Evolutionary conservation across 768 basidiomycete species (phyloP), one percentile per base, ranked within the genome.

Genomic region (Podaxis sp.): DNA sequence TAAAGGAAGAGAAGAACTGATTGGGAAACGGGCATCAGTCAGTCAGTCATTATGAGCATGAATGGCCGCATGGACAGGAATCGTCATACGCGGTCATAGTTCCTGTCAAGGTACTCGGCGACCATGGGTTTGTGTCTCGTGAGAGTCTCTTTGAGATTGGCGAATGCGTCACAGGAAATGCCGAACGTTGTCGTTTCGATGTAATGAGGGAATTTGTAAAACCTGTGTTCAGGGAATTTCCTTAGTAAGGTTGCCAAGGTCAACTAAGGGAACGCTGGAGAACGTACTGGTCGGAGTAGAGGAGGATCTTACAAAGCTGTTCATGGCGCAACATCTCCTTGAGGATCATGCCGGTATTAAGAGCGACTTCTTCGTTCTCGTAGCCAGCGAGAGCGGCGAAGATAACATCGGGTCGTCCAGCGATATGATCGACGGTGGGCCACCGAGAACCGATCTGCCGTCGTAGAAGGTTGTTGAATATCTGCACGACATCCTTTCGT

Each of bases 91-190:
- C 93, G 84, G 69, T 99, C 97, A 72, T 99, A 99, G 73, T 98
- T 95, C 82, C 90, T 92, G 74, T 99, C 97, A 6, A 99, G 83
- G 73, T 95, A 99, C 64, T 93, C 89, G 0, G 96, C 96, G 0
- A 99, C 97, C 94, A 99, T 98, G 4, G 94, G 86, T 73, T 99
- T 99, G 75, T 99, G 97, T 66, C 93, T 85, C 26, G 97, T 99
- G 40, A 99, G 80, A 4, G 93, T 96, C 77, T 99, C 97, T 82
- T 98, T 99, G 74, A 99, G 83, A 74, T 97, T 99, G 15, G 93
- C 92, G 69, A 97, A 97, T 3, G 96, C 96, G 73, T 99, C 97
- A 67, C 96, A 98, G 0, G 96, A 98, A 64, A 98, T 94, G 7
- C 97, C 96, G 71, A 99, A 99, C 19, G 96, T 97, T 3, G 96